These are phyloP conservation scores for Areca catechu DNA, from an alignment of 176 grass and related monocot species.

Conservation along the genomic window DNA sequence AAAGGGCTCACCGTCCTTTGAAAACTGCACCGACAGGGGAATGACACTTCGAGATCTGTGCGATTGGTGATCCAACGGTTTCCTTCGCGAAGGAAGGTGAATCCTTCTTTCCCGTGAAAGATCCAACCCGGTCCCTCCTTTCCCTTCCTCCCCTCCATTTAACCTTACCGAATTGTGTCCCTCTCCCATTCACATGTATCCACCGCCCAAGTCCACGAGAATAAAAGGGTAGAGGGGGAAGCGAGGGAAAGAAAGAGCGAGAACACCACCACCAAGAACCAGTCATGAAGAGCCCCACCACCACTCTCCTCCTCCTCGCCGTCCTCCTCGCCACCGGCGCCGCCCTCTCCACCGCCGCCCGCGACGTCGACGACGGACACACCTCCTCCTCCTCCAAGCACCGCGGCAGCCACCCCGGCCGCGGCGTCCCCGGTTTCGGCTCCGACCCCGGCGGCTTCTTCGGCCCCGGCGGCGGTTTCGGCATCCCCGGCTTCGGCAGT, in stretches of 20 bases:
- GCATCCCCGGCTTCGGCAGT: slow-evolving; percentile 3
- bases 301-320: slow-evolving; percentile 22
- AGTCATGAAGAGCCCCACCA: slow-evolving; percentile 22
- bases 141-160: neutral
- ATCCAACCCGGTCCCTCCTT: neutral
- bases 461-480: slow-evolving; percentile 16
- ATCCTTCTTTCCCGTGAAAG: neutral
- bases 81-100: no score
- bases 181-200: no score
- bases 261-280: neutral
- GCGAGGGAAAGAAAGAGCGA: no score
- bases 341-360: slow-evolving; percentile 21
- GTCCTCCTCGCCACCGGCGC: slow-evolving; percentile 5
- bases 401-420: neutral
- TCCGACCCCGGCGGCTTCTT: slow-evolving; percentile 22
- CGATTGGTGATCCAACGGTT: no score
- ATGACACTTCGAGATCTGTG: no score
- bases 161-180: no score
- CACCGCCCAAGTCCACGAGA: neutral
- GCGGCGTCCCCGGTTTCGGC: slow-evolving; percentile 40
- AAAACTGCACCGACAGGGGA: no score
- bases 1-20: no score
- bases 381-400: no score
- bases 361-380: slow-evolving; percentile 5
- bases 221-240: neutral